Conservation (phyloP, 345 rosid genomes). For the Hirschfeldia incana region DNA sequence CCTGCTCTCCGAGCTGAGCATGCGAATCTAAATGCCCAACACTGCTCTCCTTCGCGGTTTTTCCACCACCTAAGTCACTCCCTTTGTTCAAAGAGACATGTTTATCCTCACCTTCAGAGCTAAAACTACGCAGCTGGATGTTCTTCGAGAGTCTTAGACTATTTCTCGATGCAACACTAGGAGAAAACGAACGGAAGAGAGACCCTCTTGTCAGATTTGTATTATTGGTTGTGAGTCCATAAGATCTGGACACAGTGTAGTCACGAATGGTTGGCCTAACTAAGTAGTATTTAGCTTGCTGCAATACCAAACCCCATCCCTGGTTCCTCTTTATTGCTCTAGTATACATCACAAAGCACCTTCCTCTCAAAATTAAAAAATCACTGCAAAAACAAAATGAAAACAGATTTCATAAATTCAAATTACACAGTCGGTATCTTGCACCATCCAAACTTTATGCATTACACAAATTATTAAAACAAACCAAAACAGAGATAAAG, state of each 20-base stretch:
- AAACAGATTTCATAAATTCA: background rate
- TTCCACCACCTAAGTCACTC: constrained; percentile 48
- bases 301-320: constrained; percentile 59
- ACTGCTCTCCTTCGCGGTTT: constrained; percentile 38
- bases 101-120: constrained; percentile 77
- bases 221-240: constrained; percentile 31
- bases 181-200: constrained; percentile 38
- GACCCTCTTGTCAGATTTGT: constrained; percentile 44
- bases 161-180: constrained; percentile 31
- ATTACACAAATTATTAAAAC: background rate
- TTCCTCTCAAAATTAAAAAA: constrained; percentile 20
- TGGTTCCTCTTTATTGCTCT: constrained; percentile 63
- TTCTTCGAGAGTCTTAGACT: constrained; percentile 29
- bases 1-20: constrained; percentile 83
- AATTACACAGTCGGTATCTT: constrained; percentile 4
- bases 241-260: constrained; percentile 40
- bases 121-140: constrained; percentile 56
- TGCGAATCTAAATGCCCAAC: constrained; percentile 56
- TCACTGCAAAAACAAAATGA: constrained; percentile 21
- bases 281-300: constrained; percentile 47
- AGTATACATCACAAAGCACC: constrained; percentile 60
- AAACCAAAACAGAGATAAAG: background rate
- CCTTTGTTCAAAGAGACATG: constrained; percentile 52
- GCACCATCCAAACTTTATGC: constrained; percentile 9
- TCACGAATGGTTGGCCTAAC: constrained; percentile 43